Evolutionary conservation across 1,284 basidiomycete genomes (phyloP).

Genomic region (Pyrrhoderma noxium): DNA sequence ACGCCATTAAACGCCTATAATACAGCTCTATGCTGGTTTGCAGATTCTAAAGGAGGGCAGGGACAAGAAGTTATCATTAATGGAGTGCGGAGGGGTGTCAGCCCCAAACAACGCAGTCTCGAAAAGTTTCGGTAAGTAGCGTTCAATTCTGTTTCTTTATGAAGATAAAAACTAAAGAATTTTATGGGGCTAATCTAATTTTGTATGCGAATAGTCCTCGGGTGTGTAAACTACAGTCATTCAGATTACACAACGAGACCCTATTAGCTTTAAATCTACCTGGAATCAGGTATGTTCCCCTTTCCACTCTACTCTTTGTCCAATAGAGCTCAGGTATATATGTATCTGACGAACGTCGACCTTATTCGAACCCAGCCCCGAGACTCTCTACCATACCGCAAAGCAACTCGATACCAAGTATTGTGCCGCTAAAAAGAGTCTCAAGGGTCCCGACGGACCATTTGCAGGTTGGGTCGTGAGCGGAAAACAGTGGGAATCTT

Average conservation of each 20-base stretch:
- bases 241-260: conserved; percentile 34
- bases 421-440: conserved; percentile 38
- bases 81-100: conserved; percentile 67
- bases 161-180: background rate
- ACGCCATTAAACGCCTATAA: background rate
- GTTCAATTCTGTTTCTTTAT: background rate
- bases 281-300: conserved; percentile 16
- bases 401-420: conserved; percentile 33
- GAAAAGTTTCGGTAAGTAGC: conserved; percentile 50
- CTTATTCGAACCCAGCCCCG: conserved; percentile 1
- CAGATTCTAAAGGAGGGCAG: conserved; percentile 33
- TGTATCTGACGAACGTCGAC: too few relatives aligned
- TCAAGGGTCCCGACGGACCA: conserved; percentile 35
- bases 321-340: background rate
- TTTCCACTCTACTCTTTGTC: background rate
- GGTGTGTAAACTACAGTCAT: conserved; percentile 42
- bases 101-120: conserved; percentile 57
- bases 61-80: conserved; percentile 61
- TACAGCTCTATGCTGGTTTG: conserved; percentile 63
- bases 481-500: conserved; percentile 46
- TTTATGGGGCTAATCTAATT: too few relatives aligned
- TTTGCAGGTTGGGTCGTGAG: conserved; percentile 59
- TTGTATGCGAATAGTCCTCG: conserved; percentile 37
- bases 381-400: conserved; percentile 30
- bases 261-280: conserved; percentile 18